Conservation (phyloP, 495 filamentous ascomycete species). For the Neurospora sp. region DNA sequence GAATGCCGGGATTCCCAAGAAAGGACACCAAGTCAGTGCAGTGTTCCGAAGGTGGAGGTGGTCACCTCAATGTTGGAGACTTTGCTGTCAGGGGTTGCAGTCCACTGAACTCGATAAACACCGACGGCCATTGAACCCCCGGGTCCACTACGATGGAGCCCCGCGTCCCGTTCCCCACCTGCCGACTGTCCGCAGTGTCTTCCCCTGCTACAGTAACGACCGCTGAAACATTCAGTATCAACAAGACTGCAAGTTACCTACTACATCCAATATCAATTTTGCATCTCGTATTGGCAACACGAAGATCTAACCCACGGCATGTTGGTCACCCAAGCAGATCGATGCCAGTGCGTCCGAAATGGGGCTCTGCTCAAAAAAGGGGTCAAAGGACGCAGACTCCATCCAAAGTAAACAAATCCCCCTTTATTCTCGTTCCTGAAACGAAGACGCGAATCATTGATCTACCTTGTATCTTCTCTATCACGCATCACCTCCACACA, state of each 20-base stretch:
- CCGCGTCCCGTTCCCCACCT: background rate
- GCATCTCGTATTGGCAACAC: background rate
- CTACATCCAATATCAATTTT: background rate
- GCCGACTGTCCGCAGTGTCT: background rate
- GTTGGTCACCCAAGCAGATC: background rate
- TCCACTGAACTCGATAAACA: background rate
- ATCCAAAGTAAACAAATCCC: background rate
- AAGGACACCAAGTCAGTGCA: background rate
- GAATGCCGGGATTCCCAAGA: background rate
- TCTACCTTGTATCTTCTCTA: background rate
- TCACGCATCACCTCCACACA: conserved; percentile 11
- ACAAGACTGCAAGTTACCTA: background rate
- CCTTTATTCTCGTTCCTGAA: background rate
- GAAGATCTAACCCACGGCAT: background rate
- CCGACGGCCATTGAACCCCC: background rate
- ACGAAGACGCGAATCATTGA: background rate
- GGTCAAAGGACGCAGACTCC: background rate
- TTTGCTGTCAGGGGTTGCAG: background rate
- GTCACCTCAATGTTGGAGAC: background rate
- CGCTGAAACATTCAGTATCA: background rate
- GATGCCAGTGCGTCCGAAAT: background rate
- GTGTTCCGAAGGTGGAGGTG: background rate
- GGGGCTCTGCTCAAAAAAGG: background rate
- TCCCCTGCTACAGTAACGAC: background rate
- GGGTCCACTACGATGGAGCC: background rate